phyloP scores from a whole-genome alignment of 2,329 filamentous ascomycete genomes.

The Aspergillus pseudonomiae region DNA sequence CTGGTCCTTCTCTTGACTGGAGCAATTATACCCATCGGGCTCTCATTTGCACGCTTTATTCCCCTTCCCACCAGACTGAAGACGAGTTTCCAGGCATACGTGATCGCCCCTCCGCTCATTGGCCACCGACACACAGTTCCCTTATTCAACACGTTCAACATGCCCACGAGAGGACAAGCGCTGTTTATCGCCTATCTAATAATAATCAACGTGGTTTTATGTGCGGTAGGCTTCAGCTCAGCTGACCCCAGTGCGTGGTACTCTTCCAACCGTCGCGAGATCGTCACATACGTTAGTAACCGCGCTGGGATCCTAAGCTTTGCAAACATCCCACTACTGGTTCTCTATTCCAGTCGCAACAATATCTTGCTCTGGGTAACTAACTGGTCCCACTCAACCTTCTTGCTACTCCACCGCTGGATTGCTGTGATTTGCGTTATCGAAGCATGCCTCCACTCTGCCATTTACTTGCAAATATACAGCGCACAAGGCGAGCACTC shows the following conservation, averaged over 20 bases:
- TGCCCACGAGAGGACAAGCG: conserved; percentile 7
- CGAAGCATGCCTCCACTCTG: conserved; percentile 29
- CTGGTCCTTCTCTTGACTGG: background rate
- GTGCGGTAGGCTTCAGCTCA: background rate
- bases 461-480: conserved; percentile 24
- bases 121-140: conserved; percentile 1
- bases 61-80: background rate
- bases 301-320: conserved; percentile 38
- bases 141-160: background rate
- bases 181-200: conserved; percentile 6
- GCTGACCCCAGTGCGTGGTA: conserved; percentile 8
- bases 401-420: conserved; percentile 41
- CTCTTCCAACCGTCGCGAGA: conserved; percentile 24
- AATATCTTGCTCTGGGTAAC: conserved; percentile 44
- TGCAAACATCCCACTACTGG: conserved; percentile 30
- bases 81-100: background rate
- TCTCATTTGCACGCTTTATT: conserved; percentile 4
- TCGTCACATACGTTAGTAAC: conserved; percentile 31
- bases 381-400: conserved; percentile 43
- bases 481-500: background rate
- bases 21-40: background rate
- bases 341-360: conserved; percentile 43
- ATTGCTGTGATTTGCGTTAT: conserved; percentile 29
- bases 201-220: background rate
- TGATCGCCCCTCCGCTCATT: conserved; percentile 2